These are phyloP conservation scores for Solanum habrochaites DNA, from an alignment of 257 asterid genomes.

Conservation along the genomic window DNA sequence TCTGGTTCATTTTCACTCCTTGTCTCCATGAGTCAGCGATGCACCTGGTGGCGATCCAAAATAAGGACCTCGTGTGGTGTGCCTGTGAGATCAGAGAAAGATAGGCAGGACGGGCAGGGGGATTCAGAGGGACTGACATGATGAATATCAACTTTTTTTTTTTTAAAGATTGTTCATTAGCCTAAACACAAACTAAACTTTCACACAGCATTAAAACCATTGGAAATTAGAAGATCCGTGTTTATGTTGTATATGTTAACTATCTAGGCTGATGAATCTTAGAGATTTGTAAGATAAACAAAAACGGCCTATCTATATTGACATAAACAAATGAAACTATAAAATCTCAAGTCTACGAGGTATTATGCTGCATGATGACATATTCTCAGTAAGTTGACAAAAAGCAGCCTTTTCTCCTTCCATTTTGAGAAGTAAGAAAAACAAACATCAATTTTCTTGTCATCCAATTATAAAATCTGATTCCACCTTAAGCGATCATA, in stretches of 20 bases:
- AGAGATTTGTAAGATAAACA: background rate
- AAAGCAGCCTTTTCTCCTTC: background rate
- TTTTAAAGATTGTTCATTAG: background rate
- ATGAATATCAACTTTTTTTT: background rate
- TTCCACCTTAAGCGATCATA: background rate
- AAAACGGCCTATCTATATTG: background rate
- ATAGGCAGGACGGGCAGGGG: background rate
- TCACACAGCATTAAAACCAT: background rate
- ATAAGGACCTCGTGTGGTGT: background rate
- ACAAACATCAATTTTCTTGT: background rate
- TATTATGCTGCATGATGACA: background rate
- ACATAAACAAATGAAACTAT: background rate
- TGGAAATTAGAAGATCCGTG: background rate
- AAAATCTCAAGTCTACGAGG: background rate
- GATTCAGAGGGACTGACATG: background rate
- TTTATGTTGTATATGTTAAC: background rate
- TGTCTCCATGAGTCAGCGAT: background rate
- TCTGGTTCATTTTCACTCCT: constrained; percentile 15
- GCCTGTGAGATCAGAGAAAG: background rate
- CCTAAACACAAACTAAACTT: background rate
- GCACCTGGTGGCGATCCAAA: background rate
- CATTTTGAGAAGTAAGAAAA: background rate
- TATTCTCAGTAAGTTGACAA: background rate
- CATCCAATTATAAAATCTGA: background rate
- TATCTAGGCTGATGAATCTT: background rate